Percentiles rank a stretch among this genome's conserved stretches.
Conservation (phyloP, 1,139 yeast genomes). For the Neolecta irregularis region DNA sequence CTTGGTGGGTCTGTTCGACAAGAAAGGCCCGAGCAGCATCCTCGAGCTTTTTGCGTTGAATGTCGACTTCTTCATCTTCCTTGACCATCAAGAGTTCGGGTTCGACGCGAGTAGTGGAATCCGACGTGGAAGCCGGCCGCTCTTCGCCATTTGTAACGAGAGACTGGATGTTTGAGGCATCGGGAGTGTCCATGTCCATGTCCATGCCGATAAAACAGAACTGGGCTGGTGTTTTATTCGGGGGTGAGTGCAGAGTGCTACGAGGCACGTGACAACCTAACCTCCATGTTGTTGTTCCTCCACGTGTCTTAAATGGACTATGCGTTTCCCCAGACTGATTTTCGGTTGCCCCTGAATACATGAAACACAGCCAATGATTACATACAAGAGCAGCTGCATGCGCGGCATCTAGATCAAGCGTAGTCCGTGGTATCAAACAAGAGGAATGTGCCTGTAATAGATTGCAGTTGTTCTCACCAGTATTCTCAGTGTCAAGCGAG, state of each 20-base stretch:
- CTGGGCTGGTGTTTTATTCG: background rate
- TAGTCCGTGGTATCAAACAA: no score
- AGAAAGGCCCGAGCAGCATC: conserved; percentile 19
- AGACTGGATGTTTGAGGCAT: background rate
- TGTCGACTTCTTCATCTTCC: conserved; percentile 9
- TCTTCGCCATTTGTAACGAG: background rate
- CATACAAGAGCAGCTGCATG: no score
- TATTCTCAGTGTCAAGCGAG: no score
- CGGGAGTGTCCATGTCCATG: background rate
- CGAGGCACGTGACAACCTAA: background rate
- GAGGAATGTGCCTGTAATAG: no score
- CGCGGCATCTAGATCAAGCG: no score
- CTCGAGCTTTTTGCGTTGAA: conserved; percentile 14
- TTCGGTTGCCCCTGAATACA: no score
- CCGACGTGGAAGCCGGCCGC: background rate
- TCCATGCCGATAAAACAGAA: background rate
- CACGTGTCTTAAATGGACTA: no score
- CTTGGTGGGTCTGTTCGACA: conserved; percentile 60
- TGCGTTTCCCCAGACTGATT: no score
- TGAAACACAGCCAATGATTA: no score
- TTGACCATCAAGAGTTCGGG: conserved; percentile 6
- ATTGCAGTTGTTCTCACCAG: no score
- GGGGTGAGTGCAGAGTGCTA: background rate
- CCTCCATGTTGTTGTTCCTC: no score
- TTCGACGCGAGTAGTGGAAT: background rate